Evolutionary conservation across 208 protist species (phyloP).

Genomic region (Leptomonas seymouri): DNA sequence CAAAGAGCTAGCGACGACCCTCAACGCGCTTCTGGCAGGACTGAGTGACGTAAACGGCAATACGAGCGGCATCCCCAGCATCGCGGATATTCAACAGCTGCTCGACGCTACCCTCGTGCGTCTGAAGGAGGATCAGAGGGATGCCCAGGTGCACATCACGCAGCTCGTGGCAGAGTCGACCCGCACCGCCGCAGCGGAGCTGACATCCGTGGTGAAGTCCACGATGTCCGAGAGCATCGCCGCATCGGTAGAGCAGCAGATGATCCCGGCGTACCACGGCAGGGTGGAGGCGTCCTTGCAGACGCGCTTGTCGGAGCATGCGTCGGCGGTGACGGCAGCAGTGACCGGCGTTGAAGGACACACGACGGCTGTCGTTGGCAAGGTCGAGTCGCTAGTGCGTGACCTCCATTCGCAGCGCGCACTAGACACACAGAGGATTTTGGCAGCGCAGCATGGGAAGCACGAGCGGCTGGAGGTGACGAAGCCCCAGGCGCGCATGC

Average conservation of each 20-base stretch:
- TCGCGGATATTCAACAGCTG: constrained; percentile 33
- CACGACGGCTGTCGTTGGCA: constrained; percentile 20
- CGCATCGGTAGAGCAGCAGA: constrained; percentile 13
- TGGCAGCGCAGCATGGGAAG: not conserved
- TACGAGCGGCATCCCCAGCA: constrained; percentile 11
- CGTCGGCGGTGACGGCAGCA: constrained; percentile 9
- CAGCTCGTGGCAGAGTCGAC: constrained; percentile 20
- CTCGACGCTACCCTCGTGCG: constrained; percentile 26
- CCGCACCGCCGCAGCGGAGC: constrained; percentile 2
- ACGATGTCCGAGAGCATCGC: constrained; percentile 16
- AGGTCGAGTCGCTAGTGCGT: constrained; percentile 18
- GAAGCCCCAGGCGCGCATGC: constrained; percentile 10
- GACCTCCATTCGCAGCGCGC: constrained; percentile 10
- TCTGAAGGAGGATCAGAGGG: constrained; percentile 7
- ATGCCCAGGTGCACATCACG: constrained; percentile 8
- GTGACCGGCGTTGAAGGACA: constrained; percentile 5
- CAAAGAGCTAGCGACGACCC: not conserved
- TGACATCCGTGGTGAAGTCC: constrained; percentile 23
- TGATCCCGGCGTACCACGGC: constrained; percentile 24
- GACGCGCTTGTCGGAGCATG: constrained; percentile 10
- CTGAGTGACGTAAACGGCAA: constrained; percentile 16
- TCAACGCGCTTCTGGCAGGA: constrained; percentile 12
- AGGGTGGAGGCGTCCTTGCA: constrained; percentile 20
- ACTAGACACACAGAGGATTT: not conserved
- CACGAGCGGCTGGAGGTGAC: not conserved